Evolutionary conservation across 2,329 filamentous ascomycete genomes (phyloP).

Genomic region (Aspergillus texensis): DNA sequence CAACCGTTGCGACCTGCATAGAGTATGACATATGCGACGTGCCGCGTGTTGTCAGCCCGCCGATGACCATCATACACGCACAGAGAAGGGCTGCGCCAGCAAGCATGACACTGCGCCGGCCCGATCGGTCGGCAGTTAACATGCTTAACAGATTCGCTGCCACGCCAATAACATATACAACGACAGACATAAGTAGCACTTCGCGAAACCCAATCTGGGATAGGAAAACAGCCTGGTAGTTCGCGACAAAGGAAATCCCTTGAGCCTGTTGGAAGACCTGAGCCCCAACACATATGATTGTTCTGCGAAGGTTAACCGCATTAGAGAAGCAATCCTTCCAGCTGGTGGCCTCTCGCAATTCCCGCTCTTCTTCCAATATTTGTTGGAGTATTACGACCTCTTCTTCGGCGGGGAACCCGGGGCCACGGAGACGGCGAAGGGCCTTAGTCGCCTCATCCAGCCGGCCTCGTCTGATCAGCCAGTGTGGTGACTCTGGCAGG

Average conservation of each 20-base stretch:
- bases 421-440: conserved; percentile 1
- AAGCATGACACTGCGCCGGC: not conserved
- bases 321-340: conserved; percentile 1
- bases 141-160: not conserved
- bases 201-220: conserved; percentile 13
- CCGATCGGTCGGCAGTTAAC: not conserved
- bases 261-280: conserved; percentile 11
- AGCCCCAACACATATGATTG: conserved; percentile 1
- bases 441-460: not conserved
- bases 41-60: not conserved
- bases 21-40: not conserved
- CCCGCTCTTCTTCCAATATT: not conserved
- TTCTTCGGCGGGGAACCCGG: not conserved
- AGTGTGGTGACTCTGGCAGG: conserved; percentile 6
- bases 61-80: conserved; percentile 3
- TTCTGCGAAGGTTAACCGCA: not conserved
- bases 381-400: conserved; percentile 1
- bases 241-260: conserved; percentile 11
- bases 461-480: not conserved
- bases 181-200: conserved; percentile 9
- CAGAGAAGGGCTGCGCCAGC: not conserved
- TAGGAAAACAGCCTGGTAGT: conserved; percentile 19
- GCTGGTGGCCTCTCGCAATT: not conserved
- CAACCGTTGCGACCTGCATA: conserved; percentile 3
- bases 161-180: conserved; percentile 2